Percentiles rank a stretch among this genome's conserved stretches.
phyloP scores from a whole-genome alignment of 108 stramenopile species.

The Skeletonema tropicum region DNA sequence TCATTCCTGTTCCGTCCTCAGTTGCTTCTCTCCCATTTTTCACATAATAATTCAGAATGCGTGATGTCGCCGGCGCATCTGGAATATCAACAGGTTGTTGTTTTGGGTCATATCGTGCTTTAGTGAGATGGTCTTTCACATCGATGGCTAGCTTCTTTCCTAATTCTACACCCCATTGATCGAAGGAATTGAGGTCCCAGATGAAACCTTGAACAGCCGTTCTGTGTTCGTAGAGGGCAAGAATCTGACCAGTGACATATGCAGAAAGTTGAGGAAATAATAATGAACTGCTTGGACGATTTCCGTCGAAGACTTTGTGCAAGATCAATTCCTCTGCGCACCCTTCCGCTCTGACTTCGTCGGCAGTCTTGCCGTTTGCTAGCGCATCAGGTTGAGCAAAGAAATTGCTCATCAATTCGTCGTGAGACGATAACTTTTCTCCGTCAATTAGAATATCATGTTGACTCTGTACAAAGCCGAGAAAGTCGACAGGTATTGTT shows the following conservation, averaged over 20 bases:
- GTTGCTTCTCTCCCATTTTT: slow-evolving; percentile 59
- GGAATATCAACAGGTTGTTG: slow-evolving; percentile 50
- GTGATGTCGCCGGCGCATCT: slow-evolving; percentile 77
- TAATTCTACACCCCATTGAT: slow-evolving; percentile 99
- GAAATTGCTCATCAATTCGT: slow-evolving; percentile 99
- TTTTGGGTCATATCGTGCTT: slow-evolving; percentile 62
- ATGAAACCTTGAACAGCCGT: slow-evolving; percentile 99
- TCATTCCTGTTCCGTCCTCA: slow-evolving; percentile 25
- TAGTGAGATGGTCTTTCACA: slow-evolving; percentile 71
- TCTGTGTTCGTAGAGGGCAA: slow-evolving; percentile 97
- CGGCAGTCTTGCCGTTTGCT: slow-evolving; percentile 90
- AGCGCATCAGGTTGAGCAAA: slow-evolving; percentile 99
- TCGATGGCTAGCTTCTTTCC: slow-evolving; percentile 98
- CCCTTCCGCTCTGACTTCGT: slow-evolving; percentile 93
- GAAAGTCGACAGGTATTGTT: slow-evolving; percentile 96
- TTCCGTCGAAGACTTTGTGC: slow-evolving; percentile 96
- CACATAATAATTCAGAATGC: slow-evolving; percentile 88
- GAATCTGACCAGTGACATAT: slow-evolving; percentile 92
- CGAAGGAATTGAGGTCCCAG: slow-evolving; percentile 99
- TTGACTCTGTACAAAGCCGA: slow-evolving; percentile 90
- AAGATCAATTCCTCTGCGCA: slow-evolving; percentile 87
- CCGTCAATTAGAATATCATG: slow-evolving; percentile 86
- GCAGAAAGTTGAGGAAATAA: slow-evolving; percentile 95
- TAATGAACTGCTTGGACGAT: slow-evolving; percentile 95
- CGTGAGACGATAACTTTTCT: slow-evolving; percentile 95